phyloP scores from a whole-genome alignment of 2,329 filamentous ascomycete genomes.

The Alternaria infectoria region DNA sequence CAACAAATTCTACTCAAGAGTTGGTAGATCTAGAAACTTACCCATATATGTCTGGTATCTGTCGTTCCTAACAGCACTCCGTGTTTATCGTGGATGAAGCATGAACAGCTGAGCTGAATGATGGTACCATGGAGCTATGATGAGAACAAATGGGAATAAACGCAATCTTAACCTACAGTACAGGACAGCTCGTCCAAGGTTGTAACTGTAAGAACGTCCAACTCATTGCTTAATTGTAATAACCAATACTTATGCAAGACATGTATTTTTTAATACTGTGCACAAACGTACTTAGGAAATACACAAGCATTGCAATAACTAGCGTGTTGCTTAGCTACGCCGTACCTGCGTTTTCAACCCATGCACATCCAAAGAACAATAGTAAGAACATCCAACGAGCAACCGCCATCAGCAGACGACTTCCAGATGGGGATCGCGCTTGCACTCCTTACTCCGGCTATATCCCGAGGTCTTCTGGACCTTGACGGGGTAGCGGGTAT shows the following conservation, averaged over 20 bases:
- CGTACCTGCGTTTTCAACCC: background rate
- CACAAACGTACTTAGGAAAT: accelerated
- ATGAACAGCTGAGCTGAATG: background rate
- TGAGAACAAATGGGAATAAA: too few relatives aligned
- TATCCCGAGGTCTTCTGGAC: background rate
- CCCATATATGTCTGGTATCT: background rate
- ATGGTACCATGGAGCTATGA: too few relatives aligned
- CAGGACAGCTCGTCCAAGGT: background rate
- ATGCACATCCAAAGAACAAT: background rate
- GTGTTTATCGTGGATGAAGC: background rate
- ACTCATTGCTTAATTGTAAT: background rate
- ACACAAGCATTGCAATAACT: background rate
- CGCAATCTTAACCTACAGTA: background rate
- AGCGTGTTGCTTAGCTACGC: background rate
- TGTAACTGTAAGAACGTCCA: background rate
- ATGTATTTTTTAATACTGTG: background rate
- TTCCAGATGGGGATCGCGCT: background rate
- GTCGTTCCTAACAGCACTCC: background rate
- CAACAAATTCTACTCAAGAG: background rate
- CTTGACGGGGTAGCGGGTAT: background rate
- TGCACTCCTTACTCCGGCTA: background rate
- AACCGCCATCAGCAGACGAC: background rate
- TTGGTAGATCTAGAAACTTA: background rate
- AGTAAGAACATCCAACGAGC: background rate
- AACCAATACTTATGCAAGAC: background rate